Evolutionary conservation across 768 basidiomycete genomes (phyloP).

Genomic region (Naematelia encephala): DNA sequence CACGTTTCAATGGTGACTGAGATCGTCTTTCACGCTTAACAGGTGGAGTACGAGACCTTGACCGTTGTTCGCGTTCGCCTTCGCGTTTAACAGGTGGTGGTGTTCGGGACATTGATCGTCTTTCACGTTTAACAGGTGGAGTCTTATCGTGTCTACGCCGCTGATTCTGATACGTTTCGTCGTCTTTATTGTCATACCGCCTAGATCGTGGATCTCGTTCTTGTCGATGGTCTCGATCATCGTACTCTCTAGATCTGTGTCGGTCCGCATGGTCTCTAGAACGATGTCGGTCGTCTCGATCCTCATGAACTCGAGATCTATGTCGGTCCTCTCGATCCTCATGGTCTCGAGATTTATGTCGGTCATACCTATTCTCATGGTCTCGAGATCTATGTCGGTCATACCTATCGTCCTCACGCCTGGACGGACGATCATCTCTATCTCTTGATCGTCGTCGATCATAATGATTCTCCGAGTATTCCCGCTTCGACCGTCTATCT

Average conservation of each 20-base stretch:
- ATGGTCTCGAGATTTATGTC: neutral
- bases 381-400: neutral
- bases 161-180: neutral
- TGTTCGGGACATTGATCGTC: neutral
- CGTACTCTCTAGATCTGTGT: conserved; percentile 1
- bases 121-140: neutral
- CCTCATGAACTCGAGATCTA: no score
- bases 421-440: conserved; percentile 1
- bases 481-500: conserved; percentile 12
- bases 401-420: conserved; percentile 1
- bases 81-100: neutral
- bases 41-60: neutral
- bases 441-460: conserved; percentile 2
- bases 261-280: conserved; percentile 5
- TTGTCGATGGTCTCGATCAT: conserved; percentile 7
- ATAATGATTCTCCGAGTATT: conserved; percentile 14
- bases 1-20: no score
- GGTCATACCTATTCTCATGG: neutral
- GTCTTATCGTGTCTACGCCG: neutral
- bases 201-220: neutral
- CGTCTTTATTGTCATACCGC: neutral
- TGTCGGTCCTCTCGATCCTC: neutral
- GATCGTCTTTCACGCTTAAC: neutral
- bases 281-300: conserved; percentile 1
- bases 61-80: neutral